phyloP scores from a whole-genome alignment of 2,329 filamentous ascomycete species.

The Ophiostoma angusticollis region DNA sequence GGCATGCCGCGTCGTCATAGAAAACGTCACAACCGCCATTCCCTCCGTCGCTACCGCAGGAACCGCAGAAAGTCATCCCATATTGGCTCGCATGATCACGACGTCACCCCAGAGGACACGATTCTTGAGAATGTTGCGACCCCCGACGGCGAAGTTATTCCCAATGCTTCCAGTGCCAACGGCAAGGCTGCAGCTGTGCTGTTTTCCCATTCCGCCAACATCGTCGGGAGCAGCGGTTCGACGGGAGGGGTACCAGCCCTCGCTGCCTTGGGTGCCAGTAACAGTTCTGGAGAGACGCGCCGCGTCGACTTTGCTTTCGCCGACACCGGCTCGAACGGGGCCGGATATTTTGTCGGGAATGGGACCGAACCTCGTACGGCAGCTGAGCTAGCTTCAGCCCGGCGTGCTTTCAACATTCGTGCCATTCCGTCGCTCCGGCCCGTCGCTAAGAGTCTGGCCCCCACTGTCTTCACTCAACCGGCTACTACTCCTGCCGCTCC shows the following conservation, averaged over 20 bases:
- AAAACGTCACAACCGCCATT: constrained; percentile 26
- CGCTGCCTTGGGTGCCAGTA: not conserved
- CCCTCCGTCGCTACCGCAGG: constrained; percentile 27
- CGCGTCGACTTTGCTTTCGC: constrained; percentile 31
- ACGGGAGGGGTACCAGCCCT: not conserved
- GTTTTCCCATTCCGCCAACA: not conserved
- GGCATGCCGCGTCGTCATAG: constrained; percentile 21
- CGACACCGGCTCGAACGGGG: constrained; percentile 17
- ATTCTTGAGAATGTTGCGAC: constrained; percentile 19
- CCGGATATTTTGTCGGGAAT: not conserved
- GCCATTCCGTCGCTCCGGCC: constrained; percentile 51
- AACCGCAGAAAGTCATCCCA: constrained; percentile 31
- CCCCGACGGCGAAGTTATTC: not conserved
- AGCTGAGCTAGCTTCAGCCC: constrained; percentile 19
- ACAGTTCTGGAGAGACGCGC: constrained; percentile 17
- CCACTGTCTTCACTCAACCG: constrained; percentile 52
- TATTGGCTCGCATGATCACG: constrained; percentile 17
- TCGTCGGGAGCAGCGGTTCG: not conserved
- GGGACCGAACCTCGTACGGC: constrained; percentile 16
- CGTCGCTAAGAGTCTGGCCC: constrained; percentile 53
- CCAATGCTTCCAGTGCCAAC: not conserved
- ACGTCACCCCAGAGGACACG: constrained; percentile 18
- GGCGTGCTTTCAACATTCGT: constrained; percentile 43
- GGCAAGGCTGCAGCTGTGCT: not conserved
- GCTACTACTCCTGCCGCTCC: constrained; percentile 18